These are phyloP conservation scores for Fragaria ananassa DNA, from an alignment of 306 rosid genomes.

Conservation along the genomic window DNA sequence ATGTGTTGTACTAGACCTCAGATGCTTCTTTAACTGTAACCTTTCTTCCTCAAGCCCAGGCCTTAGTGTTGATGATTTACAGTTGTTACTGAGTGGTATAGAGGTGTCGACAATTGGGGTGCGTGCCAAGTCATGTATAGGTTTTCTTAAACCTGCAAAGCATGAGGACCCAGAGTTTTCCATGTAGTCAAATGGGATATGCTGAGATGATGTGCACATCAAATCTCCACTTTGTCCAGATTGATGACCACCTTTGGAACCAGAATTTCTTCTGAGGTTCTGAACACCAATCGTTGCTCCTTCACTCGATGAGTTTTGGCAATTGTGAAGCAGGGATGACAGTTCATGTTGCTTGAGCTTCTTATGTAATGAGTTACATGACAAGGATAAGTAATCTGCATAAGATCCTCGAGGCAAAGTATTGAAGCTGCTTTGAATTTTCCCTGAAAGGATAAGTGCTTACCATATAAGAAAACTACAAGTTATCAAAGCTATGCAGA, in stretches of 20 bases:
- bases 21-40: constrained; percentile 9
- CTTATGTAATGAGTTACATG: constrained; percentile 17
- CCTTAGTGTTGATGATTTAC: constrained; percentile 21
- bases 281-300: constrained; percentile 19
- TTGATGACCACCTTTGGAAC: constrained; percentile 17
- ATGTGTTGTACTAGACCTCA: constrained; percentile 19
- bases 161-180: constrained; percentile 34
- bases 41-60: constrained; percentile 22
- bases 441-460: constrained; percentile 32
- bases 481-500: not conserved
- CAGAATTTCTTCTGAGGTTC: constrained; percentile 26
- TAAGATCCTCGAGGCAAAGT: constrained; percentile 18
- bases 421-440: constrained; percentile 21
- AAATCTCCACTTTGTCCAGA: constrained; percentile 30
- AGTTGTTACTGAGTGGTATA: constrained; percentile 20
- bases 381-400: constrained; percentile 17
- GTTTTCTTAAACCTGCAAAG: not conserved
- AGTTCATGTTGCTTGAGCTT: constrained; percentile 28
- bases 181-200: constrained; percentile 22
- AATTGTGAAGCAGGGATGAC: constrained; percentile 28
- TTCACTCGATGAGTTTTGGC: constrained; percentile 25
- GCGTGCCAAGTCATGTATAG: not conserved
- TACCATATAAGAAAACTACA: constrained; percentile 1
- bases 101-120: constrained; percentile 17
- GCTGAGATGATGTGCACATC: constrained; percentile 21